Conservation (phyloP, 306 rosid genomes). For the Corylus americana region DNA sequence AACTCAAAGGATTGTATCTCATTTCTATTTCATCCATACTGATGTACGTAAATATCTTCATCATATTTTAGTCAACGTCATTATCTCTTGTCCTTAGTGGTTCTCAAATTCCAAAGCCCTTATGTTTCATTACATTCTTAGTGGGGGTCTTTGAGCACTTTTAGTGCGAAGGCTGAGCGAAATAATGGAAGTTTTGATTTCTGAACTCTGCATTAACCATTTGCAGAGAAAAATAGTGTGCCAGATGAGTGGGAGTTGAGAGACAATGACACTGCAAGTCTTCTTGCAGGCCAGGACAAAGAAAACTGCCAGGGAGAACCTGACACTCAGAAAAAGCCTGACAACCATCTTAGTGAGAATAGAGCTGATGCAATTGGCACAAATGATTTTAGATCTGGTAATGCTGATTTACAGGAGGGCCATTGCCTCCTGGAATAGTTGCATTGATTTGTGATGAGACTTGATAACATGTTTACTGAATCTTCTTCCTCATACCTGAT, state of each 20-base stretch:
- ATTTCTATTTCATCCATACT: background rate
- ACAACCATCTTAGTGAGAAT: constrained; percentile 70
- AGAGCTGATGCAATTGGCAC: constrained; percentile 59
- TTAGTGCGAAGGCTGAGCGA: background rate
- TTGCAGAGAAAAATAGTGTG: constrained; percentile 57
- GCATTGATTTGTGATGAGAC: constrained; percentile 93
- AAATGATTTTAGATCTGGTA: constrained; percentile 68
- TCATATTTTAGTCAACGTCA: background rate
- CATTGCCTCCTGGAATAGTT: constrained; percentile 91
- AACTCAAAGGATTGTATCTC: background rate
- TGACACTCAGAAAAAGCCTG: constrained; percentile 55
- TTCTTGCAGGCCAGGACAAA: constrained; percentile 63
- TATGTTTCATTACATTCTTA: background rate
- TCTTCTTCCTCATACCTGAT: constrained; percentile 59
- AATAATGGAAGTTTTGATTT: background rate
- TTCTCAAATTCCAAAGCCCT: background rate
- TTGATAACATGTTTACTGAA: constrained; percentile 73
- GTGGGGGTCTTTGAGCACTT: background rate
- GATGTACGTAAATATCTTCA: background rate
- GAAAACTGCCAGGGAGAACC: constrained; percentile 47
- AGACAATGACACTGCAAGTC: constrained; percentile 50
- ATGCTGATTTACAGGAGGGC: constrained; percentile 60
- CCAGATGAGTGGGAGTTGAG: constrained; percentile 46
- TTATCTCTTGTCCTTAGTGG: background rate
- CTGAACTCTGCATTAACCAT: constrained; percentile 17